Conservation (phyloP, 768 basidiomycete species). For the Leccinum boreale region DNA sequence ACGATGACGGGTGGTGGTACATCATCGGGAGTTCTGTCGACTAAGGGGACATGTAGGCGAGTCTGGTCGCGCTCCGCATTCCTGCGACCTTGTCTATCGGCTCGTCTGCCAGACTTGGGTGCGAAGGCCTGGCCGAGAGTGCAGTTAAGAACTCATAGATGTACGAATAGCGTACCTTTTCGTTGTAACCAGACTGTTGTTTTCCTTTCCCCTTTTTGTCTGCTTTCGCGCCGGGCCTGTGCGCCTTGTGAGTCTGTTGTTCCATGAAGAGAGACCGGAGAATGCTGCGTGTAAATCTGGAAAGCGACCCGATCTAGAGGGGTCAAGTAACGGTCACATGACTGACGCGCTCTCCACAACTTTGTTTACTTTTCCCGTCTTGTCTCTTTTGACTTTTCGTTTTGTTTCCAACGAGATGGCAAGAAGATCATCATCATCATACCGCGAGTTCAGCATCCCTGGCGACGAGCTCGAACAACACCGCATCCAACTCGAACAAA, state of each 20-base stretch:
- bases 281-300: conserved; percentile 7
- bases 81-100: conserved; percentile 84
- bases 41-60: conserved; percentile 91
- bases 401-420: conserved; percentile 23
- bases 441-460: conserved; percentile 51
- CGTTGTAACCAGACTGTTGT: conserved; percentile 78
- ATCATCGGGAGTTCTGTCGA: conserved; percentile 90
- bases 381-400: conserved; percentile 16
- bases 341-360: conserved; percentile 23
- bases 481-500: conserved; percentile 76
- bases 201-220: conserved; percentile 76
- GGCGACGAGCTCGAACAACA: conserved; percentile 74
- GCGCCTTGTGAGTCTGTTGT: conserved; percentile 77
- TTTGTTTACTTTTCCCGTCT: conserved; percentile 20
- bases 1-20: conserved; percentile 92
- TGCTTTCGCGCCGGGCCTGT: conserved; percentile 69
- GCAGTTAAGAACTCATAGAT: background rate
- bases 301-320: conserved; percentile 12
- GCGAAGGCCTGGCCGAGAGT: conserved; percentile 68
- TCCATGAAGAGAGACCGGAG: conserved; percentile 46
- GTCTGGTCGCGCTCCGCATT: conserved; percentile 94
- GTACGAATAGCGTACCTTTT: conserved; percentile 56
- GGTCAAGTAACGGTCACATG: conserved; percentile 26
- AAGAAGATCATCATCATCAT: conserved; percentile 22
- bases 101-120: conserved; percentile 83